Percentiles rank a stretch among this genome's conserved stretches.
Evolutionary conservation across 768 basidiomycete species (phyloP).

Genomic region (Auricularia sp.): DNA sequence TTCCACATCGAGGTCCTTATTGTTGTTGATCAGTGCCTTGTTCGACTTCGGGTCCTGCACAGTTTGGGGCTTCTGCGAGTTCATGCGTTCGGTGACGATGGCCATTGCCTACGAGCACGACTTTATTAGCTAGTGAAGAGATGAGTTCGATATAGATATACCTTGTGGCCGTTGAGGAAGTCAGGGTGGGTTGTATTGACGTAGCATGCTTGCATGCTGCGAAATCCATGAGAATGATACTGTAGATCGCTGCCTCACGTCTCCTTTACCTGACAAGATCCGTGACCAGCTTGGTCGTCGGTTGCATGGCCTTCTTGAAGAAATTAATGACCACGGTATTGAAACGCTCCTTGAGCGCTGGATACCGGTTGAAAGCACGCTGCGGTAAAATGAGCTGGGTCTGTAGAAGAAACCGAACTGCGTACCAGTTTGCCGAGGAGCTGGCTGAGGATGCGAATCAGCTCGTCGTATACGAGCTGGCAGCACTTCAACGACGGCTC

Average conservation of each 20-base stretch:
- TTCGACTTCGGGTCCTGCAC: conserved; percentile 60
- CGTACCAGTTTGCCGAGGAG: conserved; percentile 80
- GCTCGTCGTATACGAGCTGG: conserved; percentile 91
- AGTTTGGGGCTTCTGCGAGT: conserved; percentile 65
- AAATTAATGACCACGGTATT: conserved; percentile 93
- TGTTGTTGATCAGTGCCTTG: conserved; percentile 75
- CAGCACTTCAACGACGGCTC: conserved; percentile 92
- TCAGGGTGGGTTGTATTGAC: conserved; percentile 99
- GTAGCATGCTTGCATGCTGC: conserved; percentile 95
- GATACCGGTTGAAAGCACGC: conserved; percentile 95
- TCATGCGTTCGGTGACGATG: conserved; percentile 73
- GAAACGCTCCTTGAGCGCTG: conserved; percentile 92
- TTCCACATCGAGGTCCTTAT: conserved; percentile 89
- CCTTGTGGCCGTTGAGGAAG: conserved; percentile 93
- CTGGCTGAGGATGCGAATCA: conserved; percentile 91
- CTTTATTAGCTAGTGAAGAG: background rate
- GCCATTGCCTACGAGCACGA: conserved; percentile 59
- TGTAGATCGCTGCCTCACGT: background rate
- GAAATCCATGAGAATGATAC: conserved; percentile 1
- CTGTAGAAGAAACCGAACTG: background rate
- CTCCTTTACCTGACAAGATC: conserved; percentile 77
- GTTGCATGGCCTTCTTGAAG: conserved; percentile 88
- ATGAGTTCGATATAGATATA: conserved; percentile 11
- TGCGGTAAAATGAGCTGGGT: conserved; percentile 19
- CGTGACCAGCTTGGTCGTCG: conserved; percentile 87